Percentiles rank a stretch among this genome's conserved stretches.
Evolutionary conservation across 805 yeast genomes (phyloP).

Genomic region (Wickerhamomyces tratensis): DNA sequence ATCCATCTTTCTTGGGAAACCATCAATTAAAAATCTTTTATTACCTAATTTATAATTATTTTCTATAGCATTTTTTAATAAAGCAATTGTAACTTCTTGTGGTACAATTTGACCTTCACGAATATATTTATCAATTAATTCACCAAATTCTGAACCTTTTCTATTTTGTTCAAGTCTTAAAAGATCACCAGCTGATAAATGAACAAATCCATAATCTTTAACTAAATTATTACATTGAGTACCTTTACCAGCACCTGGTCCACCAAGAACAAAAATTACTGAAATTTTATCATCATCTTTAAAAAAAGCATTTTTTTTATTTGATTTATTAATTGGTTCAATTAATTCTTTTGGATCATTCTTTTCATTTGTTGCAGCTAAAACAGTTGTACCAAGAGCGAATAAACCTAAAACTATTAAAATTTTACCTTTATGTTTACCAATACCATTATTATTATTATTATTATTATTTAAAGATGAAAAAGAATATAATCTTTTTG

Average conservation of each 20-base stretch:
- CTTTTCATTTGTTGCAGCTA: slow-evolving; percentile 32
- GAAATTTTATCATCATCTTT: slow-evolving; percentile 56
- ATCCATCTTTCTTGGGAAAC: slow-evolving; percentile 98
- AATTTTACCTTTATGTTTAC: slow-evolving; percentile 21
- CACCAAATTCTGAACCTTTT: slow-evolving; percentile 75
- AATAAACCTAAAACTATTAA: slow-evolving; percentile 30
- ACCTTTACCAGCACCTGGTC: slow-evolving; percentile 98
- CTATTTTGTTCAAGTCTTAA: slow-evolving; percentile 87
- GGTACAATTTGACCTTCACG: slow-evolving; percentile 90
- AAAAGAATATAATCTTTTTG: not conserved
- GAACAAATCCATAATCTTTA: slow-evolving; percentile 70
- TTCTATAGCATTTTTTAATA: slow-evolving; percentile 70
- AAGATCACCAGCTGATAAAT: slow-evolving; percentile 93
- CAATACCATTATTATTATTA: slow-evolving; percentile 8
- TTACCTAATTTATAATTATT: slow-evolving; percentile 40
- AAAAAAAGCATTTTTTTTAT: slow-evolving; percentile 41
- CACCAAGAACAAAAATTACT: slow-evolving; percentile 88
- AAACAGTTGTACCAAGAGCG: slow-evolving; percentile 40
- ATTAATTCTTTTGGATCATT: slow-evolving; percentile 33
- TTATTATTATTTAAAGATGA: not conserved
- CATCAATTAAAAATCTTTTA: slow-evolving; percentile 72
- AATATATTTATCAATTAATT: slow-evolving; percentile 73
- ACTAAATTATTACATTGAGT: slow-evolving; percentile 90
- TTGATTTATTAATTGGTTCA: slow-evolving; percentile 24
- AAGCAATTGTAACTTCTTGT: slow-evolving; percentile 78